Evolutionary conservation across 169 alveolate genomes (phyloP).

Genomic region (Cryptosporidium viatorum): DNA sequence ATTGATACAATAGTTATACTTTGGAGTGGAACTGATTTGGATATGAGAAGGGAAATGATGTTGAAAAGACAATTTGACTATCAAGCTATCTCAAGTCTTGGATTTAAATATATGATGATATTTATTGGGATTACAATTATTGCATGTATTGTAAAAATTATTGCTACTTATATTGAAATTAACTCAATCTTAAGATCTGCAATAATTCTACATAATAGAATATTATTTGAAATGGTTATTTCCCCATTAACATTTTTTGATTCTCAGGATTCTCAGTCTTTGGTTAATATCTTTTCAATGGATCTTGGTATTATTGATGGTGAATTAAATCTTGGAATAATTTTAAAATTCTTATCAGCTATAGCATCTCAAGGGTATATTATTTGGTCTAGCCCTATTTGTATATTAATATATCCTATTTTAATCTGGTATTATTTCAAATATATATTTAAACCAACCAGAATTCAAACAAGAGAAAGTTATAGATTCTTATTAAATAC

Average conservation of each 20-base stretch:
- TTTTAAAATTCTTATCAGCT: constrained; percentile 3
- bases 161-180: constrained; percentile 35
- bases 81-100: neutral
- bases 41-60: constrained; percentile 59
- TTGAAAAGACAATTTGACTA: constrained; percentile 19
- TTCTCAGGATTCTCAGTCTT: constrained; percentile 36
- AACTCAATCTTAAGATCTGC: constrained; percentile 37
- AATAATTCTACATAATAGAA: constrained; percentile 20
- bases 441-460: constrained; percentile 71
- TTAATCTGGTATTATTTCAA: constrained; percentile 16
- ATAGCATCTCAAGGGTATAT: constrained; percentile 32
- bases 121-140: constrained; percentile 11
- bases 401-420: constrained; percentile 26
- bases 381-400: constrained; percentile 67
- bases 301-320: constrained; percentile 69
- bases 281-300: constrained; percentile 60
- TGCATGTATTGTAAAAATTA: neutral
- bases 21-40: constrained; percentile 70
- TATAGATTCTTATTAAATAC: constrained; percentile 54
- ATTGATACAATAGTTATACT: constrained; percentile 29
- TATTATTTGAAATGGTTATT: constrained; percentile 20
- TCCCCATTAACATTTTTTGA: constrained; percentile 61
- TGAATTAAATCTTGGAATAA: constrained; percentile 23
- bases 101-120: constrained; percentile 34
- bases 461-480: constrained; percentile 71